phyloP scores from a whole-genome alignment of 2,329 filamentous ascomycete genomes.

The Metarhizium rileyi region DNA sequence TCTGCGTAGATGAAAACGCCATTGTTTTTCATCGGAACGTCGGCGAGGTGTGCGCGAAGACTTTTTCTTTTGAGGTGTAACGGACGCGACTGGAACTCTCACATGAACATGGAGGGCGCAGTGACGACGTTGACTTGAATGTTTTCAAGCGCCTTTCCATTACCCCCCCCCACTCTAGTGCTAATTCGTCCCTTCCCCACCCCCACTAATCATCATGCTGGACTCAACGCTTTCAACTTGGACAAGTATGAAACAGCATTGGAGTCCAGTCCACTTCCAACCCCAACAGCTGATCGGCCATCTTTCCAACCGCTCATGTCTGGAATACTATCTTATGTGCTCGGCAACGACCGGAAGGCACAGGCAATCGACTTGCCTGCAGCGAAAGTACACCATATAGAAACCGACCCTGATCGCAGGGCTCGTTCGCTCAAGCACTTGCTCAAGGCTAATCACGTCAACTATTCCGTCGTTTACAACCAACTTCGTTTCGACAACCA shows the following conservation, averaged over 20 bases:
- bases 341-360: conserved; percentile 15
- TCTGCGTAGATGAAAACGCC: conserved; percentile 49
- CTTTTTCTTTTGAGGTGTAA: not conserved
- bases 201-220: not conserved
- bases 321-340: conserved; percentile 24
- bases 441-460: conserved; percentile 83
- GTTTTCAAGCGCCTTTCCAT: too few relatives aligned
- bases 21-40: not conserved
- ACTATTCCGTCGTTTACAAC: conserved; percentile 75
- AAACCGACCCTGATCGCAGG: conserved; percentile 68
- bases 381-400: conserved; percentile 68
- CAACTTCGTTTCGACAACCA: conserved; percentile 72
- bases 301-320: conserved; percentile 16
- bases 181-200: not conserved
- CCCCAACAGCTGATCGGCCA: not conserved
- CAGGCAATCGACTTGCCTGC: conserved; percentile 49
- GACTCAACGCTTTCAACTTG: conserved; percentile 3
- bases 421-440: conserved; percentile 82
- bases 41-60: not conserved
- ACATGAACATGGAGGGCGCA: too few relatives aligned
- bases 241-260: too few relatives aligned
- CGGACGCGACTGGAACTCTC: too few relatives aligned
- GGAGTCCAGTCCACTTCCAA: not conserved
- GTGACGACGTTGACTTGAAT: too few relatives aligned
- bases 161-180: not conserved